A percentile compares a stretch with the other conserved stretches of the same genome.
Conservation (phyloP, 208 protist species). For the Leishmania tarentolae region DNA sequence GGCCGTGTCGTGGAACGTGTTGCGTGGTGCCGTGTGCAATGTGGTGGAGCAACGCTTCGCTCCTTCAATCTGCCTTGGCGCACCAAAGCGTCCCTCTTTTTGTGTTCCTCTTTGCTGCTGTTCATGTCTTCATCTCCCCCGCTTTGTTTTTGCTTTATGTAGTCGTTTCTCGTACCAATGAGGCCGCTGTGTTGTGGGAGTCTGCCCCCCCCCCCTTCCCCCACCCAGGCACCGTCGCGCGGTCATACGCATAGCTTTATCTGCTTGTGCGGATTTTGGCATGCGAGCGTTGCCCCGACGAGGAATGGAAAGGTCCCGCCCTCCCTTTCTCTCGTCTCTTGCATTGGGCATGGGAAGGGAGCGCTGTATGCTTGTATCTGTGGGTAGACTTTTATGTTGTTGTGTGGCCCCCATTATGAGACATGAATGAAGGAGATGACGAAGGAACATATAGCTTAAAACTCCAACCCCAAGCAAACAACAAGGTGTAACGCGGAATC, state of each 20-base stretch:
- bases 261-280: not conserved
- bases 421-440: too few relatives aligned
- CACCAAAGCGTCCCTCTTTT: not conserved
- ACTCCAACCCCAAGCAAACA: too few relatives aligned
- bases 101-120: slow-evolving; percentile 1
- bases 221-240: not conserved
- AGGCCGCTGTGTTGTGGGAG: not conserved
- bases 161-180: not conserved
- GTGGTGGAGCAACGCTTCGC: not conserved
- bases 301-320: not conserved
- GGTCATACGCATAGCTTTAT: not conserved
- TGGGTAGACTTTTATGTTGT: not conserved
- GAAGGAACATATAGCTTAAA: too few relatives aligned
- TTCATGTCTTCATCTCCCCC: not conserved
- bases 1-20: too few relatives aligned
- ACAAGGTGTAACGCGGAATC: too few relatives aligned
- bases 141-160: not conserved
- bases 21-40: not conserved
- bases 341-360: not conserved
- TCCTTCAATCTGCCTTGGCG: not conserved
- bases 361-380: not conserved
- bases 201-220: not conserved
- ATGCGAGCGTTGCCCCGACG: not conserved
- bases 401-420: not conserved
- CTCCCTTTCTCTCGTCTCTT: not conserved